Conservation (phyloP, 768 basidiomycete species). For the Coprinellus micaceus region DNA sequence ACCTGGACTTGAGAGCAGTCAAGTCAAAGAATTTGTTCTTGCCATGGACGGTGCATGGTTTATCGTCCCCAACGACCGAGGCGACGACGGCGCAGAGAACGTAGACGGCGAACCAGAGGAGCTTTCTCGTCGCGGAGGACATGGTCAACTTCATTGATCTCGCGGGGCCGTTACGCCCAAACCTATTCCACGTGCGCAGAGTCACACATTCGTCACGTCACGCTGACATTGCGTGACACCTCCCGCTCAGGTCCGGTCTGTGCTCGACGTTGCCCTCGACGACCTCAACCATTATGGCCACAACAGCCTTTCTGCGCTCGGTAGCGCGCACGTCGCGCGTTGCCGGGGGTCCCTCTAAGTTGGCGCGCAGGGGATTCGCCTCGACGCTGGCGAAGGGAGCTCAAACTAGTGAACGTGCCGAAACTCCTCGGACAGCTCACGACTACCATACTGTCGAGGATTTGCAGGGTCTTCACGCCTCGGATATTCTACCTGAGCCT, state of each 20-base stretch:
- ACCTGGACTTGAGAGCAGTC: slow-evolving; percentile 59
- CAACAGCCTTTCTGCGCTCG: slow-evolving; percentile 56
- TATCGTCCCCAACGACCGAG: slow-evolving; percentile 35
- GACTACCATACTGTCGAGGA: slow-evolving; percentile 80
- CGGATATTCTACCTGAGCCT: slow-evolving; percentile 77
- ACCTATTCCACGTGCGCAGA: neutral
- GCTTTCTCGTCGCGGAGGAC: neutral
- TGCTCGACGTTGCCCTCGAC: slow-evolving; percentile 22
- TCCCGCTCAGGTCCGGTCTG: slow-evolving; percentile 3
- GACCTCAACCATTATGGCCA: slow-evolving; percentile 56
- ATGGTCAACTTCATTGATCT: neutral
- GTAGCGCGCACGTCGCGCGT: slow-evolving; percentile 44
- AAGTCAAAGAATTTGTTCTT: slow-evolving; percentile 65
- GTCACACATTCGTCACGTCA: slow-evolving; percentile 5
- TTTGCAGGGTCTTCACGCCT: slow-evolving; percentile 72
- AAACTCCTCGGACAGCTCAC: slow-evolving; percentile 38
- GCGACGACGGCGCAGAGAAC: neutral
- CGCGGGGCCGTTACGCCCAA: neutral
- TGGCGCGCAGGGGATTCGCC: slow-evolving; percentile 31
- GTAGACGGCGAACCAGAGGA: neutral
- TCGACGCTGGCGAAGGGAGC: slow-evolving; percentile 26
- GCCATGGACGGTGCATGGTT: slow-evolving; percentile 57
- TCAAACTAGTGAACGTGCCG: slow-evolving; percentile 26
- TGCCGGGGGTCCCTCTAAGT: slow-evolving; percentile 25
- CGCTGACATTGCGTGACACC: slow-evolving; percentile 1